Evolutionary conservation across 768 basidiomycete genomes (phyloP).

Genomic region (Kwoniella pini): DNA sequence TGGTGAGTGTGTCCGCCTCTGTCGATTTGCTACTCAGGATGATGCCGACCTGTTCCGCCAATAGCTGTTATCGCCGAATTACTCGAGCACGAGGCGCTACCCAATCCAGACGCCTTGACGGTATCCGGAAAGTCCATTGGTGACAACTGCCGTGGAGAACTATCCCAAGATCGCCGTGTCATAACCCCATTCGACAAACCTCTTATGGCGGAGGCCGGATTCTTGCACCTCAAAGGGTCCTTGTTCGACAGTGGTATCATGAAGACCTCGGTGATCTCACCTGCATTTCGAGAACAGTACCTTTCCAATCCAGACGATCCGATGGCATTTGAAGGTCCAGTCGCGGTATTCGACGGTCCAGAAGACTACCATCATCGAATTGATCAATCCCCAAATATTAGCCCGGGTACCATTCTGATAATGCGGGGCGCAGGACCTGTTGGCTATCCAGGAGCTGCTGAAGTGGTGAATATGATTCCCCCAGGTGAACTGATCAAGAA

Average conservation of each 20-base stretch:
- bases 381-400: constrained; percentile 34
- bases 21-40: constrained; percentile 11
- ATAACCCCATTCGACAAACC: constrained; percentile 47
- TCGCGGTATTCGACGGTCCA: constrained; percentile 53
- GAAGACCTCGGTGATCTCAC: constrained; percentile 52
- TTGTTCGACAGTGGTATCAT: constrained; percentile 54
- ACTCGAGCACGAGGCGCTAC: constrained; percentile 34
- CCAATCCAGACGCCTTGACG: constrained; percentile 42
- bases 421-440: constrained; percentile 53
- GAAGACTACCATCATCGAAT: constrained; percentile 52
- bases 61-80: constrained; percentile 46
- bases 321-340: constrained; percentile 54
- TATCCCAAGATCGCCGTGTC: constrained; percentile 45
- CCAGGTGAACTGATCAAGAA: constrained; percentile 48
- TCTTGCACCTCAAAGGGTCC: constrained; percentile 48
- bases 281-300: constrained; percentile 48
- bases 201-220: constrained; percentile 46
- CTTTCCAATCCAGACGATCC: constrained; percentile 50
- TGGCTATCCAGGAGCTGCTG: constrained; percentile 49
- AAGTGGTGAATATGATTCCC: constrained; percentile 54
- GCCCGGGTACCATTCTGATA: constrained; percentile 47
- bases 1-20: constrained; percentile 22
- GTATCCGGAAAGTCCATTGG: constrained; percentile 45
- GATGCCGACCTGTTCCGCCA: neutral
- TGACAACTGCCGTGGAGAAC: constrained; percentile 47